Base-by-base conservation (phyloP, 495 filamentous ascomycete species). In the Sphaerosporella brunnea region DNA sequence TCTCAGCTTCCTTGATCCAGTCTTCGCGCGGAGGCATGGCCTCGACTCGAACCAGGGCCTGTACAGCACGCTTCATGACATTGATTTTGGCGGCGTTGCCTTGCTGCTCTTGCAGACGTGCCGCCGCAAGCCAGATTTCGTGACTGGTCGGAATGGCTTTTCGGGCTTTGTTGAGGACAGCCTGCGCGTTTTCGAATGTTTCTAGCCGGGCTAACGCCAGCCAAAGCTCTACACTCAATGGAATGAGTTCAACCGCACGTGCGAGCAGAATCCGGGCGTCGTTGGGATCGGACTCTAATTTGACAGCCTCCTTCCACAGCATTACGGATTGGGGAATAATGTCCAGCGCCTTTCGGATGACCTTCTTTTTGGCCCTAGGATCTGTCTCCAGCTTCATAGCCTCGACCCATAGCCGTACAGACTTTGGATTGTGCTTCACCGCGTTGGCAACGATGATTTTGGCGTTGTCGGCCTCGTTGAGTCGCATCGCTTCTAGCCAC, bases 261-360 rank as follows among this genome's bases (percentile, higher is more conserved):
- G 84, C 84, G 16, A 96, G 72, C 32, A 99, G 71, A 24, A 96
- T 66, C 49, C 77, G 72, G 5, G 88, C 90, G 65, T 94, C 84
- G 4, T 77, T 79, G 0, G 80, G 75, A 53, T 90, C 79, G 48
- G 94, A 86, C 57, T 94, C 88, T 34, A 95, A 66, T 52, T 96
- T 96, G 36, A 96, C 87, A n/a, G 86, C 79, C 58, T 90, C 82
- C 62, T 95, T 96, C 90, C 90, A 99, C 25, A 99, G 73, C 23
- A 79, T 77, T 21, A 95, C 86, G 0, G 88, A 95, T 53, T 92
- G 80, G 2, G 82, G 86, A 40, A 92, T 82, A 54, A 87, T 77
- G 58, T 95, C 78, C 36, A 96, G 69, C 19, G 92, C 90, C 57
- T 84, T 80, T 48, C 85, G 71, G 23, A 93, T 70, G 13, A 99